These are phyloP conservation scores for Coemansia sp. DNA, from an alignment of 192 early-diverging fungal species.

Conservation along the genomic window DNA sequence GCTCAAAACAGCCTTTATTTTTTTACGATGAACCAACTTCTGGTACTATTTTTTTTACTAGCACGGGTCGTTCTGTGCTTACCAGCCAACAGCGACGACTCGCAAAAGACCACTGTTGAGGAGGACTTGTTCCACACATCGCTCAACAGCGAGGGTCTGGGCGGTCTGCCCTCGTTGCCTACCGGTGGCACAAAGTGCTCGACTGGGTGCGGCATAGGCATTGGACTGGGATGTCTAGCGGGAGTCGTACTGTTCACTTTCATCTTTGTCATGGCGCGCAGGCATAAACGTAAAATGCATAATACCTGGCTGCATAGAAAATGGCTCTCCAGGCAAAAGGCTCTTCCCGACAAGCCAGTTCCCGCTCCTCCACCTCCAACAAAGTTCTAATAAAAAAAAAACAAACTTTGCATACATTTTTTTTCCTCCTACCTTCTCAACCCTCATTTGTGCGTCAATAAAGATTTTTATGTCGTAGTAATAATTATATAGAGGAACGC, in stretches of 20 bases:
- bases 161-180: constrained; percentile 2
- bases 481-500: background rate
- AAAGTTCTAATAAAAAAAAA: constrained; percentile 21
- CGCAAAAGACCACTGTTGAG: background rate
- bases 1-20: background rate
- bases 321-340: constrained; percentile 51
- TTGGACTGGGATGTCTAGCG: constrained; percentile 49
- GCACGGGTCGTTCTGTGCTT: background rate
- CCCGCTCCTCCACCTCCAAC: constrained; percentile 43
- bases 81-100: background rate
- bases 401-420: background rate
- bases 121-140: background rate
- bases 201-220: constrained; percentile 48
- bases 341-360: constrained; percentile 50
- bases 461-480: background rate
- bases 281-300: constrained; percentile 47
- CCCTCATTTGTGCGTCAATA: constrained; percentile 3
- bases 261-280: constrained; percentile 45
- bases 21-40: constrained; percentile 3
- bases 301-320: constrained; percentile 33
- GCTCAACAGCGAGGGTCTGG: constrained; percentile 14
- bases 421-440: background rate
- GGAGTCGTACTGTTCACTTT: constrained; percentile 32
- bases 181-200: constrained; percentile 33
- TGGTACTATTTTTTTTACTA: background rate